Conservation (phyloP, 164 flowering plant genomes). For the Chimonanthus salicifolius region DNA sequence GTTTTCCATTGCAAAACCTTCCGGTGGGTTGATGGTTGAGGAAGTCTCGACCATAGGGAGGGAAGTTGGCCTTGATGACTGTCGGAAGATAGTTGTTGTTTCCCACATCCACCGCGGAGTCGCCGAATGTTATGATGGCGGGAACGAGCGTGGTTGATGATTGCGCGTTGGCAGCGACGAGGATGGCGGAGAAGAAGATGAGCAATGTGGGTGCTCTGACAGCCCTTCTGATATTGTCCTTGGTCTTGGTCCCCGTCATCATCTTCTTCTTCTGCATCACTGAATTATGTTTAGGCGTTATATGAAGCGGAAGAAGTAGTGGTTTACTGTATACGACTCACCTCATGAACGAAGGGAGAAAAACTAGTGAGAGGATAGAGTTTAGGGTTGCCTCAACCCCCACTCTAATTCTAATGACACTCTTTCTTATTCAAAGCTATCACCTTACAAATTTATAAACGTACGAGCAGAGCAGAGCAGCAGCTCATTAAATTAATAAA, state of each 20-base stretch:
- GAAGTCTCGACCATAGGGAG: constrained; percentile 92
- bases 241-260: not conserved
- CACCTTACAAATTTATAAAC: not conserved
- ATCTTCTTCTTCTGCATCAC: not conserved
- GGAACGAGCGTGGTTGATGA: constrained; percentile 51
- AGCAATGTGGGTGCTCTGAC: not conserved
- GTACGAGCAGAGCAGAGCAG: not conserved
- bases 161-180: constrained; percentile 14
- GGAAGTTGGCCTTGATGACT: constrained; percentile 72
- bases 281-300: not conserved
- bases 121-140: constrained; percentile 82
- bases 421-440: not conserved
- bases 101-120: constrained; percentile 85
- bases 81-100: constrained; percentile 82
- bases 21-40: constrained; percentile 63
- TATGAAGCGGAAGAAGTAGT: not conserved
- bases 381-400: too few species aligned
- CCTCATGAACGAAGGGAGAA: not conserved
- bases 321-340: not conserved
- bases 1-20: constrained; percentile 91
- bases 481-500: not conserved
- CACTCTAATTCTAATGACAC: not conserved
- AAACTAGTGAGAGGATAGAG: not conserved
- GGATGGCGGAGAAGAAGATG: not conserved
- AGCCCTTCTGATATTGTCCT: too few species aligned